Base-by-base conservation (phyloP, 495 filamentous ascomycete species). In the Penicillium samsonianum region DNA sequence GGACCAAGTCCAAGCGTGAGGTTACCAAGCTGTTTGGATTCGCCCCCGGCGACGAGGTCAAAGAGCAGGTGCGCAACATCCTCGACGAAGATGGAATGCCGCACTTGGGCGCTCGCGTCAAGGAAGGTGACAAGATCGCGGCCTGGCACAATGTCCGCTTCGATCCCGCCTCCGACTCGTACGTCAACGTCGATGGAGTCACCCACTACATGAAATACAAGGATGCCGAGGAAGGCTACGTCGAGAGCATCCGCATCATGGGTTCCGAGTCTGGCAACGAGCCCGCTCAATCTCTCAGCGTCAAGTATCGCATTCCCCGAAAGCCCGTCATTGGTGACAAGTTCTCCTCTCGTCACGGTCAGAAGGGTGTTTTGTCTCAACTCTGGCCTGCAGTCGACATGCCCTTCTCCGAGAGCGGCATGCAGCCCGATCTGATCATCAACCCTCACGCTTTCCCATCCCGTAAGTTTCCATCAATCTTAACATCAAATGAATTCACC, bases 371-470 rank as follows among this genome's bases (percentile, higher is more conserved):
- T 28, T 89, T 84, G 65, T 95, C 90, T n/a, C 93, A 97, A 71
- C 93, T 96, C 67, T 98, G 92, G 91, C 94, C 94, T 8, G 79
- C 86, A 1, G 76, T 89, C 51, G 92, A 98, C 72, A 96, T 98
- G 92, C 94, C 94, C 8, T 98, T 98, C 77, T 91, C 91, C 22
- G 94, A 98, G 76, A 90, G 89, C 43, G 94, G 94, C 56, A 97
- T 98, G 67, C 90, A 96, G 67, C 94, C 94, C 4, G 94, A 98
- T 72, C 79, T 96, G 64, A 98, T 98, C 69, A 98, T 98, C 78
- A 98, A 98, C 75, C 94, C 94, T 57, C 94, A 98, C 82, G 94
- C 94, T 73, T 98, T 98, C 82, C 94, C 94, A n/a, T 98, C 94
- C 54, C 93, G 94, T 73, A 72, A 68, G 77, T 70, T 33, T 43